These are phyloP conservation scores for Candida adriatica DNA, from an alignment of 805 yeast species.

Conservation along the genomic window DNA sequence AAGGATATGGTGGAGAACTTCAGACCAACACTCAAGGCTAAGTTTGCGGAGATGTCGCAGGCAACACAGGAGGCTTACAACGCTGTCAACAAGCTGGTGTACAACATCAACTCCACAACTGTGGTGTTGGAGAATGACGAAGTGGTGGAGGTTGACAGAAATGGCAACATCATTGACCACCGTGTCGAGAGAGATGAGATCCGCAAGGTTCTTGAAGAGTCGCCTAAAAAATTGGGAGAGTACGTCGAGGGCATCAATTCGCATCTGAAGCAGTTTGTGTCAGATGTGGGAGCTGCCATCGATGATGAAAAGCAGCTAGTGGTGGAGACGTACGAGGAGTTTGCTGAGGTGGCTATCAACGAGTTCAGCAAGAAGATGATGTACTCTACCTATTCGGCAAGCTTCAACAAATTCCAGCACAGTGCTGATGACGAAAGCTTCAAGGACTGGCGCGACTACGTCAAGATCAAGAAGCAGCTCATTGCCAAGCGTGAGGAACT, in stretches of 20 bases:
- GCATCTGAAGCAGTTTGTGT: slow-evolving; percentile 24
- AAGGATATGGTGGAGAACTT: slow-evolving; percentile 21
- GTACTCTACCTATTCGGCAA: slow-evolving; percentile 22
- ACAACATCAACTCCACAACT: slow-evolving; percentile 31
- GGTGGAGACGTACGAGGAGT: slow-evolving; percentile 66
- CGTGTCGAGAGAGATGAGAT: slow-evolving; percentile 40
- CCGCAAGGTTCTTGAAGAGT: slow-evolving; percentile 35
- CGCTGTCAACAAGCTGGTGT: slow-evolving; percentile 27
- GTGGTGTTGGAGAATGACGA: slow-evolving; percentile 27
- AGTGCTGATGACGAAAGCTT: slow-evolving; percentile 31
- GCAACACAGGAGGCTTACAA: slow-evolving; percentile 22
- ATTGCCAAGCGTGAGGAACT: slow-evolving; percentile 50
- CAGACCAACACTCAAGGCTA: slow-evolving; percentile 26
- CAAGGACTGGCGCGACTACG: slow-evolving; percentile 56
- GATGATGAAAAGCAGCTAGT: slow-evolving; percentile 36
- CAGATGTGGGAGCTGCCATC: slow-evolving; percentile 25
- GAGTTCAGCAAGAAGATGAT: slow-evolving; percentile 60
- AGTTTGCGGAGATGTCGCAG: slow-evolving; percentile 28
- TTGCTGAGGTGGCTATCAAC: slow-evolving; percentile 58
- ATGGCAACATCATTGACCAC: slow-evolving; percentile 28
- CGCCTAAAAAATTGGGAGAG: slow-evolving; percentile 25
- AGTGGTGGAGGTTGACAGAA: slow-evolving; percentile 27
- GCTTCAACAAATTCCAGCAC: slow-evolving; percentile 17
- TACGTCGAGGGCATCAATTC: slow-evolving; percentile 28
- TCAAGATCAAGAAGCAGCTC: slow-evolving; percentile 46